These are phyloP conservation scores for Saururus chinensis DNA, from an alignment of 164 flowering plant species.

Conservation along the genomic window DNA sequence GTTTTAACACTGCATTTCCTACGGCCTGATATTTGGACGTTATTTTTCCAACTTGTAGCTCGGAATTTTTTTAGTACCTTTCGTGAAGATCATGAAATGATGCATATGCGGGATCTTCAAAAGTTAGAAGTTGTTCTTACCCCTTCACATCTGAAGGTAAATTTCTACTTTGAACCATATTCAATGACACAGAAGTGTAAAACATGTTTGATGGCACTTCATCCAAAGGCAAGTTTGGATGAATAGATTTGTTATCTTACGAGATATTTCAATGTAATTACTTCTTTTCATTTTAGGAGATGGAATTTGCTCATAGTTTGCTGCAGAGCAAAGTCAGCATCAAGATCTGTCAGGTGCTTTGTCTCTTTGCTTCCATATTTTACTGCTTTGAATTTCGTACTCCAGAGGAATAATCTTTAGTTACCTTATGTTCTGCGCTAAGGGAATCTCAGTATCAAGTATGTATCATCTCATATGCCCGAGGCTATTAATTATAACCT, in stretches of 20 bases:
- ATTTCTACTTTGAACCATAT: constrained; percentile 6
- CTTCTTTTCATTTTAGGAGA: constrained; percentile 43
- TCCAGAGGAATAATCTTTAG: not conserved
- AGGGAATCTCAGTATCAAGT: not conserved
- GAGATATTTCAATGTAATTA: not conserved
- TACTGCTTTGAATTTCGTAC: not conserved
- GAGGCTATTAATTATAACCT: too few species aligned
- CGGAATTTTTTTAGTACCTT: constrained; percentile 73
- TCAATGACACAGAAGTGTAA: not conserved
- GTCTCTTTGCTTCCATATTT: not conserved
- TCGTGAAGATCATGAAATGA: constrained; percentile 89
- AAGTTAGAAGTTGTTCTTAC: constrained; percentile 91
- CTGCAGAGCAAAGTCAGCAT: constrained; percentile 84
- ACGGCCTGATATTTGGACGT: not conserved
- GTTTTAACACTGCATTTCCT: too few species aligned
- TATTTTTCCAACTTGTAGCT: constrained; percentile 24
- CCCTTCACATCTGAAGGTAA: constrained; percentile 89
- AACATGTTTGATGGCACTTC: too few species aligned
- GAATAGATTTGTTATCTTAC: not conserved
- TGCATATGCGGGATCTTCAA: constrained; percentile 83
- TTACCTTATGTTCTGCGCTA: not conserved
- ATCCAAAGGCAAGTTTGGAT: too few species aligned
- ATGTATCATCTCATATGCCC: too few species aligned
- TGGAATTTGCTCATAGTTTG: constrained; percentile 89
- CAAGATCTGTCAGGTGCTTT: constrained; percentile 76